Evolutionary conservation across 148 eudicot species (phyloP), one percentile per base, ranked within the genome.

Genomic region (Tetragonia tetragonoides): DNA sequence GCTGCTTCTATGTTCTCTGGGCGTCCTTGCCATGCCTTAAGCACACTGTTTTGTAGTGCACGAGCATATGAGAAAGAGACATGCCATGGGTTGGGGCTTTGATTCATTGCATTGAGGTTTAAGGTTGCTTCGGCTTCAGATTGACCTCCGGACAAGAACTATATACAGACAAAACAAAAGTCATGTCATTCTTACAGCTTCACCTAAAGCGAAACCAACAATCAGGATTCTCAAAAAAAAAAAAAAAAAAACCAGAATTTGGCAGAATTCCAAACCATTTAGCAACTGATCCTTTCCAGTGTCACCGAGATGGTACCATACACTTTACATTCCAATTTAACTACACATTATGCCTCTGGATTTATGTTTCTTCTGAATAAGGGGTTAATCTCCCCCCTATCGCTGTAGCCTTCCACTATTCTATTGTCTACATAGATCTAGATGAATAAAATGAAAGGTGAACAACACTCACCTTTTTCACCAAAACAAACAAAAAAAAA

Each of bases 141-240:
- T 85, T 94, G 98, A 78, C 97, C 98, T 28, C 98, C 98, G 6
- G 98, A 95, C 90, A 94, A 92, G 81, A 94, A 92, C 98, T 94
- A 75, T 23, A 78, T 14, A 20, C 10, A 34, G n/a, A 7, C 2
- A n/a, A n/a, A 9, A 59, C 14, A 15, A 72, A 12, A 23, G 40
- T 28, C 28, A 11, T 10, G 23, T 16, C 59, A 12, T 38, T 11
- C 65, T 57, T 39, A 46, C 28, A 60, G 39, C n/a, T 20, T 34
- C 0, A 28, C 28, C 41, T 16, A 56, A 54, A 28, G 62, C 40
- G 20, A 68, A 20, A 18, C 15, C 63, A 76, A 14, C 0, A 28
- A 28, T 28, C 34, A 28, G 34, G 34, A 28, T 28, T 28, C 34
- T 28, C 34, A 28, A 28, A 28, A 28, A 28, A 28, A 28, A 28